phyloP scores from a whole-genome alignment of 2,329 filamentous ascomycete species.

The Parastagonospora avenae region DNA sequence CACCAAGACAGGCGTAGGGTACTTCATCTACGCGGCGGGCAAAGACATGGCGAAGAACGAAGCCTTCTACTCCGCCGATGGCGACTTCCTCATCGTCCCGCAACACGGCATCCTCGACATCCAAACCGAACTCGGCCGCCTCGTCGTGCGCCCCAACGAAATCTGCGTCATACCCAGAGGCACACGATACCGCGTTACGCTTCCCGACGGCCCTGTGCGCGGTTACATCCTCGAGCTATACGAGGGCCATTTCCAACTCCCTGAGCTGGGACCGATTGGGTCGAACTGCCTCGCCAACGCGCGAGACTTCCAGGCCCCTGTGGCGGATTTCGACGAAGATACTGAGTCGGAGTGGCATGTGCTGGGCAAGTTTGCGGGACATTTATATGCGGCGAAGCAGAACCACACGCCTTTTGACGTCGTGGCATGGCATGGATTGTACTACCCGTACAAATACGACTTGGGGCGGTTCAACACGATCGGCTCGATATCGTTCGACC shows the following conservation, averaged over 20 bases:
- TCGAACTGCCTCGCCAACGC: constrained; percentile 69
- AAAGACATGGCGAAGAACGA: constrained; percentile 75
- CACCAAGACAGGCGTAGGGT: constrained; percentile 77
- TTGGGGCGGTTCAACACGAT: constrained; percentile 63
- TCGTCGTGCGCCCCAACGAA: constrained; percentile 71
- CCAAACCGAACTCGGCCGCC: constrained; percentile 68
- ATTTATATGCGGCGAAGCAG: constrained; percentile 65
- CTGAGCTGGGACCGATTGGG: constrained; percentile 70
- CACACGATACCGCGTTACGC: constrained; percentile 65
- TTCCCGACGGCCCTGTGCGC: constrained; percentile 64
- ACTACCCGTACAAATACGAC: constrained; percentile 65
- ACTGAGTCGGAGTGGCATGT: constrained; percentile 63
- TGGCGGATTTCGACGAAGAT: constrained; percentile 62
- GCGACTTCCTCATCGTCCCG: constrained; percentile 69
- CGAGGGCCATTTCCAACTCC: constrained; percentile 67
- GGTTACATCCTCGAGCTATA: constrained; percentile 73
- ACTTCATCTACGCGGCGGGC: constrained; percentile 79
- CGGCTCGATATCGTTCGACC: constrained; percentile 64
- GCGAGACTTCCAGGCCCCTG: constrained; percentile 68
- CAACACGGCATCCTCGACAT: constrained; percentile 70
- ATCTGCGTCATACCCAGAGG: constrained; percentile 70
- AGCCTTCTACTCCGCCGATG: constrained; percentile 82
- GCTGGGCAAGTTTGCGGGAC: constrained; percentile 66
- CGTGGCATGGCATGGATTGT: constrained; percentile 74
- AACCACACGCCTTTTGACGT: constrained; percentile 72